phyloP scores from a whole-genome alignment of 345 rosid genomes.

The Aquilaria malaccensis region DNA sequence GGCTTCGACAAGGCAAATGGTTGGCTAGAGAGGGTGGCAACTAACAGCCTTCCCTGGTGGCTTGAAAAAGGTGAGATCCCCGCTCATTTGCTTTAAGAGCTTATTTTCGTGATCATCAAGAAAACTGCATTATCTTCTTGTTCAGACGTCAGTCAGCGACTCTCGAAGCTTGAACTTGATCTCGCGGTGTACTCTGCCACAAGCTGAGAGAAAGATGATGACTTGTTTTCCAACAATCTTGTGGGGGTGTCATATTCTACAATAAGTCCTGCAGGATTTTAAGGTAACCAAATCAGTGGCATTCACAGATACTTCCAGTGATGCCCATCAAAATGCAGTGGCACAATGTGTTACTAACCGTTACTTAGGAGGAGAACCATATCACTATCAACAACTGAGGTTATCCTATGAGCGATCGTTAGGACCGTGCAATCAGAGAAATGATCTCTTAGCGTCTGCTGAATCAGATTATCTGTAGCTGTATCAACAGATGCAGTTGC shows the following conservation, averaged over 20 bases:
- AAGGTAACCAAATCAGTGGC: background rate
- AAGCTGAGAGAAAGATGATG: constrained; percentile 70
- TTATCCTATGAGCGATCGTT: constrained; percentile 75
- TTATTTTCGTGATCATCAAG: too few species aligned
- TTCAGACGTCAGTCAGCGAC: background rate
- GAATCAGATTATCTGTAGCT: constrained; percentile 73
- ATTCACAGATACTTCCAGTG: background rate
- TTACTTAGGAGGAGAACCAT: constrained; percentile 67
- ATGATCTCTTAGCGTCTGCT: constrained; percentile 55
- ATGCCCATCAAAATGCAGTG: too few species aligned
- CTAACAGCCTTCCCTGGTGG: too few species aligned
- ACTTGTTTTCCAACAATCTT: constrained; percentile 49
- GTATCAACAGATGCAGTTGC: constrained; percentile 91
- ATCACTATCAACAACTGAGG: constrained; percentile 76
- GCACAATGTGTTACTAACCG: constrained; percentile 30
- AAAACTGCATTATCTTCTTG: background rate
- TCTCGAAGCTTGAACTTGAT: constrained; percentile 38
- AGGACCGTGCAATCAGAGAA: constrained; percentile 63
- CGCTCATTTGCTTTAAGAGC: too few species aligned
- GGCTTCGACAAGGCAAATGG: too few species aligned
- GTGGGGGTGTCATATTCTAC: constrained; percentile 64
- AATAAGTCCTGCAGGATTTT: constrained; percentile 40
- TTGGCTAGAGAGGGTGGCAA: too few species aligned
- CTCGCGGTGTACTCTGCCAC: constrained; percentile 65
- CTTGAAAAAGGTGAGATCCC: too few species aligned